Percentiles rank a stretch among this genome's conserved stretches.
Evolutionary conservation across 2,329 filamentous ascomycete genomes (phyloP).

Genomic region (Curvularia eragrostidis): DNA sequence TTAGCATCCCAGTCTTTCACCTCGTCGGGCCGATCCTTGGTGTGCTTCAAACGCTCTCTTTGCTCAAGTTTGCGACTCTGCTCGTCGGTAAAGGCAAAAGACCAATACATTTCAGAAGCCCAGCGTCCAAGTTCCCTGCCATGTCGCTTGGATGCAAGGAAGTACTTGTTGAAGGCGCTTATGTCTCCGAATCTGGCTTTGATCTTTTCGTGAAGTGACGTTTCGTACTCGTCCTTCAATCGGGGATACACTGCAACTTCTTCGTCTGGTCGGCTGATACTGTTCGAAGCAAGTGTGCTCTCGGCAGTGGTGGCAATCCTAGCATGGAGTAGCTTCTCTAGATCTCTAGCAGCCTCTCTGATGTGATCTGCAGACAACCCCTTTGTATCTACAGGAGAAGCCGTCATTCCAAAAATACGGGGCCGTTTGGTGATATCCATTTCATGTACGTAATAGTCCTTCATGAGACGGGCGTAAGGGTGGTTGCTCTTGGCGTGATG

Average conservation of each 20-base stretch:
- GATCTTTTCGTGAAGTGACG: conserved; percentile 68
- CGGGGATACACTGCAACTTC: conserved; percentile 64
- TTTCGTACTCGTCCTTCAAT: conserved; percentile 63
- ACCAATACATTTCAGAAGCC: conserved; percentile 85
- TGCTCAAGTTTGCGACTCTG: conserved; percentile 68
- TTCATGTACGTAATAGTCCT: conserved; percentile 75
- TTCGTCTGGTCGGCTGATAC: conserved; percentile 66
- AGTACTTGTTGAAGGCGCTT: conserved; percentile 61
- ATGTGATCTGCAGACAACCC: conserved; percentile 63
- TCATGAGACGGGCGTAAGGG: conserved; percentile 86
- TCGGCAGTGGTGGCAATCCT: conserved; percentile 80
- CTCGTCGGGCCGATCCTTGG: conserved; percentile 33
- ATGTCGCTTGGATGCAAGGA: conserved; percentile 65
- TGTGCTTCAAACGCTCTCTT: conserved; percentile 55
- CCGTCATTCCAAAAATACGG: conserved; percentile 93
- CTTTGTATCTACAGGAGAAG: conserved; percentile 88
- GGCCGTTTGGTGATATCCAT: conserved; percentile 62
- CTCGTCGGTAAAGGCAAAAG: conserved; percentile 69
- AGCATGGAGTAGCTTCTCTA: conserved; percentile 80
- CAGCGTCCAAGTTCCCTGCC: conserved; percentile 76
- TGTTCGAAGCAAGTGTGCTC: conserved; percentile 64
- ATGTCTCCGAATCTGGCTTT: conserved; percentile 60
- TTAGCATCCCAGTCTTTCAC: conserved; percentile 59
- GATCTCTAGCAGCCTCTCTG: conserved; percentile 68
- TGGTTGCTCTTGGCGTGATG: conserved; percentile 97